Evolutionary conservation across 257 asterid genomes (phyloP), one percentile per base, ranked within the genome.

Genomic region (Gardenia jasminoides): DNA sequence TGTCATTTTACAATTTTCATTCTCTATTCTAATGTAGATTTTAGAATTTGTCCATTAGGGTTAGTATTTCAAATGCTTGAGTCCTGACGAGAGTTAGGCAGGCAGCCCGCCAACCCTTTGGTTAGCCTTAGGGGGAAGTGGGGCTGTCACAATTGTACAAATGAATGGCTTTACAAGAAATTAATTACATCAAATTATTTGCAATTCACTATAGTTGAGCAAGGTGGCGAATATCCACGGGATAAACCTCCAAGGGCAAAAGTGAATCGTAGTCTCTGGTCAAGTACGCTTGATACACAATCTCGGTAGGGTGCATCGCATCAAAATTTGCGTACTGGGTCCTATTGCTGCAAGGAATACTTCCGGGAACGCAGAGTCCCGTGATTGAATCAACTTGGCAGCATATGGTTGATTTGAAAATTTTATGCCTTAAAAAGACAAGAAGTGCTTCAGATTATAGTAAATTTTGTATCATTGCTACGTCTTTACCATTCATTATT

Each of bases 231-330:
- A 89, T 87, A 50, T 83, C 89, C 26, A 71, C 30, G 0, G 92
- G 92, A 78, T 56, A 72, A 0, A 86, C 85, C 59, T 89, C 91
- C 0, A 71, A 6, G 1, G 87, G 84, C 15, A 67, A 9, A 1
- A 69, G 30, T 13, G 88, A 81, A 0, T 0, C 70, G 78, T 83
- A 88, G 20, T 88, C 72, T 77, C 93, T 85, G 11, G 72, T 28
- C 17, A 88, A 80, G 6, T 82, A 46, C 10, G 1, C 54, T 0
- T 0, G 8, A 59, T 69, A 72, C 22, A 54, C 50, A 7, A 72
- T 22, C 65, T 78, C 82, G 6, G 91, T 86, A 0, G 88, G 80
- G 77, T 89, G 91, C 33, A 72, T 75, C 15, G 78, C 77, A 30
- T 89, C 89, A 30, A n/a, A 89, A 48, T 76, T 83, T 0, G 36